Evolutionary conservation across 306 rosid genomes (phyloP), one percentile per base, ranked within the genome.

Genomic region (Vigna reflexopilosa): DNA sequence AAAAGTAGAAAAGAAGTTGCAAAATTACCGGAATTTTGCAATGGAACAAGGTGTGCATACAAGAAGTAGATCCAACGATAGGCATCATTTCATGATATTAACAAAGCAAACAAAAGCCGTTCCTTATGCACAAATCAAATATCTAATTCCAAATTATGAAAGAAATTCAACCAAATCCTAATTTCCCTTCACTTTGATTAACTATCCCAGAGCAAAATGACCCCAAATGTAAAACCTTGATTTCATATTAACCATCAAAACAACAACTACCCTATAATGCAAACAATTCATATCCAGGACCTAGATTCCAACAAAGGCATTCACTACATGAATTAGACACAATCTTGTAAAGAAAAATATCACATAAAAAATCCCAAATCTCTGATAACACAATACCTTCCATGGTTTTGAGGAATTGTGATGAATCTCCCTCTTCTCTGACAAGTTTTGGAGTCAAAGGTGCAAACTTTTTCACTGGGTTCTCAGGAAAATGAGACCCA

Each of bases 311-410:
- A 81, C 83, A 55, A 77, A 13, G 11, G 19, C 68, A 77, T 76
- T 82, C 67, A 80, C 79, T 38, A 72, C 67, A 68, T 14, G 20
- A 77, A 84, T 61, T 70, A 52, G 64, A 73, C 68, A 48, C 40
- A 80, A 62, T 62, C 61, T 30, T 50, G 40, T 30, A 30, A 62
- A 22, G 32, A 57, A 77, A n/a, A 77, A 73, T 56, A 86, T n/a
- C 42, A 32, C 16, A 28, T 15, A 11, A 77, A 82, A 42, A 81
- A 40, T 79, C 83, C 80, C 17, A 87, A 78, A 84, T 85, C 86
- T 59, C 40, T 40, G 77, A 75, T 49, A 72, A 42, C 45, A 80
- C 34, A 73, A 82, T 90, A 91, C 97, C 97, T 90, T 91, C 98
- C 98, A 93, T 93, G 91, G 44, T 77, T 56, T 80, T 24, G 79